These are phyloP conservation scores for Phtheirospermum japonicum DNA, from an alignment of 257 asterid genomes.

Conservation along the genomic window DNA sequence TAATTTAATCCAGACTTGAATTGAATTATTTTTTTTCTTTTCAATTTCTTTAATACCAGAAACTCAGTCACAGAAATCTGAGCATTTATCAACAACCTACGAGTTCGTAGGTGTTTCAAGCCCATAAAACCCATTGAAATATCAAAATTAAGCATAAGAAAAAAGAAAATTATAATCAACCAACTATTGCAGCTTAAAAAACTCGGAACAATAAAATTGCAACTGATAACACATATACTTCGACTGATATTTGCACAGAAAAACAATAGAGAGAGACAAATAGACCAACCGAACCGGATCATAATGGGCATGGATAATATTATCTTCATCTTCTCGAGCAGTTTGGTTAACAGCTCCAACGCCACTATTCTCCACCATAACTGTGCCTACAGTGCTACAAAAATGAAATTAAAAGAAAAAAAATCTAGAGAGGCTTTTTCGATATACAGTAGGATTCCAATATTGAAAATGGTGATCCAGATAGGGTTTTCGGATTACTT, in stretches of 20 bases:
- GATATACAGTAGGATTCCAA: conserved; percentile 6
- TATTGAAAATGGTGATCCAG: too few species aligned
- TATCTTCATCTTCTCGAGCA: conserved; percentile 29
- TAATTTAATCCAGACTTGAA: too few species aligned
- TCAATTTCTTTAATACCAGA: background rate
- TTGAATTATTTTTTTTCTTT: too few species aligned
- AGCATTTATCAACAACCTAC: background rate
- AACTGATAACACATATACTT: background rate
- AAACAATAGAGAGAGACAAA: background rate
- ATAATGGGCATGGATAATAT: conserved; percentile 18
- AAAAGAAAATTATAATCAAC: background rate
- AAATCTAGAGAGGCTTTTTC: conserved; percentile 5
- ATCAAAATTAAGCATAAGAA: background rate
- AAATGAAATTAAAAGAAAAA: background rate
- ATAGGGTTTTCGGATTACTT: too few species aligned
- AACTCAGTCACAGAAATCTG: background rate
- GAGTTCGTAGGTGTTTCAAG: background rate
- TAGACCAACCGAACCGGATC: conserved; percentile 39
- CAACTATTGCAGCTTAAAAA: conserved; percentile 13
- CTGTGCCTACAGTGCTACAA: conserved; percentile 5
- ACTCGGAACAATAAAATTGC: background rate
- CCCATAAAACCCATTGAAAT: conserved; percentile 16
- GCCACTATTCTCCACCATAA: conserved; percentile 39
- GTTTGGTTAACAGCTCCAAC: conserved; percentile 29
- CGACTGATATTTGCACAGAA: background rate